Conservation (phyloP, 176 grass and related monocot genomes). For the Phoenix roebelenii region DNA sequence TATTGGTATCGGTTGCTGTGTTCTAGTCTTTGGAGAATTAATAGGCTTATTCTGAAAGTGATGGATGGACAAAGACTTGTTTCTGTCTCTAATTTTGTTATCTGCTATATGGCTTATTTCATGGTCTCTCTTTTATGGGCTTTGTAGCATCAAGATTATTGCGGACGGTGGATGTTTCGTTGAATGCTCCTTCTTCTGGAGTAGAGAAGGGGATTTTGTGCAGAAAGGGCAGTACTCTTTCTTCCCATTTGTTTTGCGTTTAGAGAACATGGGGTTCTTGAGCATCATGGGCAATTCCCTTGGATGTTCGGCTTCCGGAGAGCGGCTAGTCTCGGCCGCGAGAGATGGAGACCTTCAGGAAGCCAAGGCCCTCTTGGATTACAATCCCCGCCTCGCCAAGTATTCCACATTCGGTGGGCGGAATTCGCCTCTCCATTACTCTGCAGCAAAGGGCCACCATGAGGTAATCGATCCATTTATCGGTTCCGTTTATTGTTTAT, state of each 20-base stretch:
- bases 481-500: constrained; percentile 4
- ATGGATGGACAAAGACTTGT: no score
- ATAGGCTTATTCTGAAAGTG: no score
- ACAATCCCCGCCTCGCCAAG: constrained; percentile 72
- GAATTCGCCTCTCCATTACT: constrained; percentile 91
- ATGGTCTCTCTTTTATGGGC: no score
- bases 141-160: no score
- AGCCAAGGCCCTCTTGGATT: constrained; percentile 73
- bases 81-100: no score
- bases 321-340: constrained; percentile 69
- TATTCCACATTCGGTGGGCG: constrained; percentile 79
- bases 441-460: constrained; percentile 76
- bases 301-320: constrained; percentile 76
- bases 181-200: not conserved
- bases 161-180: no score
- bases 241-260: not conserved
- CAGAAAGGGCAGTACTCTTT: not conserved
- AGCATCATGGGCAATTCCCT: constrained; percentile 73
- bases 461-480: constrained; percentile 52
- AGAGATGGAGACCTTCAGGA: constrained; percentile 91
- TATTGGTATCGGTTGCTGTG: no score
- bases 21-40: no score
- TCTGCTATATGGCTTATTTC: no score
- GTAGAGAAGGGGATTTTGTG: not conserved
- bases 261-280: constrained; percentile 56